A percentile compares a stretch with the other conserved stretches of the same genome.
phyloP scores from a whole-genome alignment of 192 early-diverging fungal species.

The Coemansia sp. region DNA sequence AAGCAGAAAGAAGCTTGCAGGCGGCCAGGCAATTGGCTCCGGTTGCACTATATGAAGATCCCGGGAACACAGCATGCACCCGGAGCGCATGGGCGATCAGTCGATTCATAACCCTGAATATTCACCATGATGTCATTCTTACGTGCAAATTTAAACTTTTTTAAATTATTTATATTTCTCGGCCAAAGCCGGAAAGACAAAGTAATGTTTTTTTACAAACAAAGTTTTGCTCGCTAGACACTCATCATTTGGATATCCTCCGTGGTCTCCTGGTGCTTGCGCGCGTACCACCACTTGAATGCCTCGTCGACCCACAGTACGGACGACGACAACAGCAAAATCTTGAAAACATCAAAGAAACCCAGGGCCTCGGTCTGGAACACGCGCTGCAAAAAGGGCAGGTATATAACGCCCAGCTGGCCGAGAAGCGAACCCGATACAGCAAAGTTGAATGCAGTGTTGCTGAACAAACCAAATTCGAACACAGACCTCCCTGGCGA shows the following conservation, averaged over 20 bases:
- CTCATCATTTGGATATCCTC: constrained; percentile 47
- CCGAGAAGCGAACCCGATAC: constrained; percentile 76
- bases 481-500: constrained; percentile 81
- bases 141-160: neutral
- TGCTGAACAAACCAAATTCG: constrained; percentile 77
- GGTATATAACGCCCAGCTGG: constrained; percentile 84
- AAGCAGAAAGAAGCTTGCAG: too few species aligned
- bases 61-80: too few species aligned
- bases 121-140: neutral
- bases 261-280: constrained; percentile 25
- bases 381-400: constrained; percentile 85
- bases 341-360: constrained; percentile 68
- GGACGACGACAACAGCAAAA: constrained; percentile 65
- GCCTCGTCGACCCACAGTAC: constrained; percentile 87
- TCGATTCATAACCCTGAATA: neutral
- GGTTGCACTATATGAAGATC: too few species aligned
- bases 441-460: constrained; percentile 87
- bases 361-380: constrained; percentile 89
- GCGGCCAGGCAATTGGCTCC: too few species aligned
- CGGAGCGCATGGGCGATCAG: neutral
- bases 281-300: constrained; percentile 63
- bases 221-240: constrained; percentile 15
- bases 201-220: neutral
- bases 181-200: constrained; percentile 1
- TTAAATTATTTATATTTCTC: too few species aligned